Evolutionary conservation across 75 land plant species (phyloP).

Genomic region (Pseudotsuga menziesii): DNA sequence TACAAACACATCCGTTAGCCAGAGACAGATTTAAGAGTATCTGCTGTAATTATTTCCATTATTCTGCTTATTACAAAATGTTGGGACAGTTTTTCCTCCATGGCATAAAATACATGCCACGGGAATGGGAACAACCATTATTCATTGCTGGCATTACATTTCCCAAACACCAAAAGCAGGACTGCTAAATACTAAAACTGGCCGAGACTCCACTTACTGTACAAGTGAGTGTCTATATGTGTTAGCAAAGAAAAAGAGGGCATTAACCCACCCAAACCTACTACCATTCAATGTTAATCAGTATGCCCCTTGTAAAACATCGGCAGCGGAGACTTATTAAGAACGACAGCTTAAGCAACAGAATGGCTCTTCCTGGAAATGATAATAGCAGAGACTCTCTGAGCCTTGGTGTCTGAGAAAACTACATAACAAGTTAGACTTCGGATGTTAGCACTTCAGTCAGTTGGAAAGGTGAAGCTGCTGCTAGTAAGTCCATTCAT

Average conservation of each 20-base stretch:
- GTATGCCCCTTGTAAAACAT: not conserved
- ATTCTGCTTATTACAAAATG: constrained; percentile 6
- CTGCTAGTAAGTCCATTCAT: constrained; percentile 4
- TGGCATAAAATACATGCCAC: not conserved
- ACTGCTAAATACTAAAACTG: not conserved
- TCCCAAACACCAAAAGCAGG: not conserved
- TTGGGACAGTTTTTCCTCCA: not conserved
- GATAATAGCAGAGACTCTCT: not conserved
- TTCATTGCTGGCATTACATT: constrained; percentile 1
- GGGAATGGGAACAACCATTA: not conserved
- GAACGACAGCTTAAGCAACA: not conserved
- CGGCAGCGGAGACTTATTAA: not conserved
- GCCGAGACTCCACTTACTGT: not conserved
- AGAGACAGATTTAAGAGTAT: not conserved
- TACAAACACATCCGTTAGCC: no score
- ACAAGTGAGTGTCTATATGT: not conserved
- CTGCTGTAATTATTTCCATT: not conserved
- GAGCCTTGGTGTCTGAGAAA: not conserved
- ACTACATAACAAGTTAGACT: not conserved
- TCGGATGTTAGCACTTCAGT: not conserved
- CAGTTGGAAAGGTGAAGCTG: not conserved
- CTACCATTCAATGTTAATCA: not conserved
- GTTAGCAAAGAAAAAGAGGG: no score
- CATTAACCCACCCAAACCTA: not conserved
- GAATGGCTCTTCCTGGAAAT: not conserved